Evolutionary conservation across 108 stramenopile genomes (phyloP).

Genomic region (Epithemia pelagica): DNA sequence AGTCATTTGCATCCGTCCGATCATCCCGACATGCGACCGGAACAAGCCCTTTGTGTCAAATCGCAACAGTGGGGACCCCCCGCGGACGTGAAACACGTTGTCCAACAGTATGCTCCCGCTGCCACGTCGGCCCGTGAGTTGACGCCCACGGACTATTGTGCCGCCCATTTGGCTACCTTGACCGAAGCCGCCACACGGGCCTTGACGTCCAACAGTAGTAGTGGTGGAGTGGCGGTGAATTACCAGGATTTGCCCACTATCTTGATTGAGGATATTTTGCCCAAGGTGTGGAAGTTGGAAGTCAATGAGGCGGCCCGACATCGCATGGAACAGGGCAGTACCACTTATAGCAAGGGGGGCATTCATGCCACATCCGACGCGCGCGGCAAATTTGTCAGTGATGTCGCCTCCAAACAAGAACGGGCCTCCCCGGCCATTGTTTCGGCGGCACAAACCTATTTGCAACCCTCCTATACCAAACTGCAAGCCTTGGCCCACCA

Average conservation of each 20-base stretch:
- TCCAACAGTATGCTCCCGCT: conserved; percentile 19
- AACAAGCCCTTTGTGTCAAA: conserved; percentile 21
- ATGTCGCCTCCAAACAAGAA: conserved; percentile 57
- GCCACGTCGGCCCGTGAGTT: conserved; percentile 16
- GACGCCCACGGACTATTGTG: conserved; percentile 61
- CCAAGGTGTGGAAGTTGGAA: not conserved
- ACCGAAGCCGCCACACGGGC: conserved; percentile 55
- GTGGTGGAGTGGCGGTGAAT: not conserved
- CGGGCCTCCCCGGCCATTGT: conserved; percentile 40
- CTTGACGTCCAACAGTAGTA: too few species aligned
- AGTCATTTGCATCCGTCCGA: conserved; percentile 65
- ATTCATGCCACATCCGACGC: conserved; percentile 28
- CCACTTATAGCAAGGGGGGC: conserved; percentile 70
- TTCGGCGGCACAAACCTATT: conserved; percentile 49
- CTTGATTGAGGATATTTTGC: not conserved
- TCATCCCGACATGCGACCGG: not conserved
- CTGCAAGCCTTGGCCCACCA: conserved; percentile 24
- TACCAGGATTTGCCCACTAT: not conserved
- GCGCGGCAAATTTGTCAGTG: conserved; percentile 47
- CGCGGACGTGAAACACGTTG: conserved; percentile 9
- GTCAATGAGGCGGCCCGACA: not conserved
- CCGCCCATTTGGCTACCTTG: conserved; percentile 69
- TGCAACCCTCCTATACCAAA: conserved; percentile 41
- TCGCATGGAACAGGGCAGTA: not conserved
- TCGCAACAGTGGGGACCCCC: conserved; percentile 13